Percentiles rank a stretch among this genome's conserved stretches.
Conservation (phyloP, 306 rosid genomes). For the Purshia tridentata region DNA sequence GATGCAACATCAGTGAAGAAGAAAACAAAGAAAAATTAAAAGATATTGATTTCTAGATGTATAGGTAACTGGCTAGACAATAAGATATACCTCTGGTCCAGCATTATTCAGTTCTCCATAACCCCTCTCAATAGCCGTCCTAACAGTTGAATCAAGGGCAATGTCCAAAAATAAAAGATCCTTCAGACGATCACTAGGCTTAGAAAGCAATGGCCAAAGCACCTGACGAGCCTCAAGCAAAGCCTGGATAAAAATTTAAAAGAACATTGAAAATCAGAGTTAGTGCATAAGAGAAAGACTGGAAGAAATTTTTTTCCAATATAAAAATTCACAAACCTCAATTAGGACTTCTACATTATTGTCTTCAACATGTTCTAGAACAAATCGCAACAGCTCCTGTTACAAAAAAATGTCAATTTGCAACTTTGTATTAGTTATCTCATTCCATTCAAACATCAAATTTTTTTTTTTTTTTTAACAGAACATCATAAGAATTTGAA, state of each 20-base stretch:
- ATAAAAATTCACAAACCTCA: constrained; percentile 60
- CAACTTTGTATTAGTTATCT: constrained; percentile 19
- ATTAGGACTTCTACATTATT: constrained; percentile 69
- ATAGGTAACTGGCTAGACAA: constrained; percentile 13
- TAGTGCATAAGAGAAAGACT: constrained; percentile 9
- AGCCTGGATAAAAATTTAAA: constrained; percentile 49
- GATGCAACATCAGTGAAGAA: constrained; percentile 1
- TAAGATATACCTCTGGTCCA: constrained; percentile 67
- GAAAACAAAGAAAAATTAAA: background rate
- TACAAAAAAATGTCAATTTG: constrained; percentile 22
- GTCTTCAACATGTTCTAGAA: constrained; percentile 72
- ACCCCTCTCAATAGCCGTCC: constrained; percentile 93
- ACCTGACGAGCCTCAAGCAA: constrained; percentile 94
- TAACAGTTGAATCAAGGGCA: constrained; percentile 93
- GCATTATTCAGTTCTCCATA: constrained; percentile 78
- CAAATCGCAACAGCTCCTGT: constrained; percentile 71
- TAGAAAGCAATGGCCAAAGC: constrained; percentile 65
- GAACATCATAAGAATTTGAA: background rate
- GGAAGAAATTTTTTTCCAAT: constrained; percentile 3
- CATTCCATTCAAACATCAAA: background rate
- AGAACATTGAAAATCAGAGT: constrained; percentile 22
- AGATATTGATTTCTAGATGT: background rate
- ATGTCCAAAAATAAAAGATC: constrained; percentile 93
- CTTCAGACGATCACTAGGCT: constrained; percentile 74
- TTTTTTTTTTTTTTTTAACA: background rate